A percentile compares a stretch with the other conserved stretches of the same genome.
Conservation (phyloP, 192 early-diverging fungal genomes). For the Gryganskiella cystojenkinii region DNA sequence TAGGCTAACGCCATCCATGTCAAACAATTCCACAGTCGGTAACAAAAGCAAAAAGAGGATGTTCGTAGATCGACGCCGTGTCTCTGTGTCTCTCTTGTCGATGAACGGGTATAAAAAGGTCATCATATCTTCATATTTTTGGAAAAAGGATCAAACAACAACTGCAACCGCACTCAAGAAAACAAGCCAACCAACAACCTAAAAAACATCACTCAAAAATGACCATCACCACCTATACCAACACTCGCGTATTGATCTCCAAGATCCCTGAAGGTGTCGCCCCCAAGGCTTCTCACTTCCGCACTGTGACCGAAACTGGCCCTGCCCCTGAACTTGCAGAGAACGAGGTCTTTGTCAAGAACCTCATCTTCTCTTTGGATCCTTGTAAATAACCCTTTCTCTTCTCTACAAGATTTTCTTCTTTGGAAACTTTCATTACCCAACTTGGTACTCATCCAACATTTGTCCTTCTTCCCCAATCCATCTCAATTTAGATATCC, state of each 20-base stretch:
- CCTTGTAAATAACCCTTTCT: constrained; percentile 75
- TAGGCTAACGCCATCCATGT: too few species aligned
- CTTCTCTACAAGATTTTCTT: not conserved
- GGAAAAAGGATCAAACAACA: too few species aligned
- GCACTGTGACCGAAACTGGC: constrained; percentile 8
- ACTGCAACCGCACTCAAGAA: too few species aligned
- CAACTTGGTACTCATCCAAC: constrained; percentile 7
- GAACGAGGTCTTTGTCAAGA: constrained; percentile 67
- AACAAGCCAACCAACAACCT: too few species aligned
- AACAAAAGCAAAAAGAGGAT: too few species aligned
- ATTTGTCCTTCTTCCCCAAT: constrained; percentile 28
- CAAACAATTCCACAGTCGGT: too few species aligned
- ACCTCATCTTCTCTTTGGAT: constrained; percentile 78
- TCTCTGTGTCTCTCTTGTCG: too few species aligned
- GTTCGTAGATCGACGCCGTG: too few species aligned
- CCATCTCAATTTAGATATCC: constrained; percentile 19
- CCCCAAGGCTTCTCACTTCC: constrained; percentile 20
- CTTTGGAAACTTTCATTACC: not conserved
- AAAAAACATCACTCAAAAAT: constrained; percentile 40
- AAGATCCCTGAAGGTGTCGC: constrained; percentile 10
- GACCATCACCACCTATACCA: constrained; percentile 11
- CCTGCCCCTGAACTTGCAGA: constrained; percentile 43
- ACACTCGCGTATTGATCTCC: constrained; percentile 18
- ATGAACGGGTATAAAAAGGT: too few species aligned
- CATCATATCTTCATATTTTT: too few species aligned